Evolutionary conservation across 805 yeast species (phyloP).

Genomic region (Zygosaccharomyces kombuchaensis): DNA sequence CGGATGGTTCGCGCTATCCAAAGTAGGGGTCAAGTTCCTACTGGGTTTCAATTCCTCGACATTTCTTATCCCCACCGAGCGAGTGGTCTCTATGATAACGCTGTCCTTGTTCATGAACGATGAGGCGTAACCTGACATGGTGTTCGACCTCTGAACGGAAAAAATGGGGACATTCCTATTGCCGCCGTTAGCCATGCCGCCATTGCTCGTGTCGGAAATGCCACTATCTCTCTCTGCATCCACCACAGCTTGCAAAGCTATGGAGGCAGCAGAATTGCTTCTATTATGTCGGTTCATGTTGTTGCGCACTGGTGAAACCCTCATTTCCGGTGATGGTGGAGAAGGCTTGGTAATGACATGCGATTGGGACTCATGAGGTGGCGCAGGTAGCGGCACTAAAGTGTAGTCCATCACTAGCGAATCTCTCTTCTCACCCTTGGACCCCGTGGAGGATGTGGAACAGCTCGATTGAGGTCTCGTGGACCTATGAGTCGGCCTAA

Average conservation of each 20-base stretch:
- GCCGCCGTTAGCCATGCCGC: not conserved
- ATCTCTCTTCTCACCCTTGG: conserved; percentile 40
- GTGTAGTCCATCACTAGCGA: conserved; percentile 34
- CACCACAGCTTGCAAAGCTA: conserved; percentile 70
- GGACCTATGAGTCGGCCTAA: conserved; percentile 15
- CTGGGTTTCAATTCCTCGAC: conserved; percentile 17
- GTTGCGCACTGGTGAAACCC: conserved; percentile 21
- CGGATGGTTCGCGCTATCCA: not conserved
- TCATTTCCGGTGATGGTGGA: conserved; percentile 30
- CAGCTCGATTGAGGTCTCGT: conserved; percentile 32
- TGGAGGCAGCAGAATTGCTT: conserved; percentile 52
- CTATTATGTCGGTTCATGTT: conserved; percentile 33
- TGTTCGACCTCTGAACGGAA: conserved; percentile 36
- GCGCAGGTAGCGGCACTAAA: conserved; percentile 48
- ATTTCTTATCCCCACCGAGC: conserved; percentile 8
- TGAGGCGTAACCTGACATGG: conserved; percentile 21
- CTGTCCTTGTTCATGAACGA: conserved; percentile 26
- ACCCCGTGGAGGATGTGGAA: conserved; percentile 39
- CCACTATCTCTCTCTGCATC: conserved; percentile 45
- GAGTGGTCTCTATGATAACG: conserved; percentile 27
- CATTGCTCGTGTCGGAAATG: conserved; percentile 12
- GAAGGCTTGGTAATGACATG: conserved; percentile 50
- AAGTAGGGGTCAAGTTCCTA: not conserved
- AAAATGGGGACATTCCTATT: conserved; percentile 10
- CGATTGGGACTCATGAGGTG: conserved; percentile 66